Evolutionary conservation across 2,329 filamentous ascomycete genomes (phyloP).

Genomic region (Coleophoma crateriformis): DNA sequence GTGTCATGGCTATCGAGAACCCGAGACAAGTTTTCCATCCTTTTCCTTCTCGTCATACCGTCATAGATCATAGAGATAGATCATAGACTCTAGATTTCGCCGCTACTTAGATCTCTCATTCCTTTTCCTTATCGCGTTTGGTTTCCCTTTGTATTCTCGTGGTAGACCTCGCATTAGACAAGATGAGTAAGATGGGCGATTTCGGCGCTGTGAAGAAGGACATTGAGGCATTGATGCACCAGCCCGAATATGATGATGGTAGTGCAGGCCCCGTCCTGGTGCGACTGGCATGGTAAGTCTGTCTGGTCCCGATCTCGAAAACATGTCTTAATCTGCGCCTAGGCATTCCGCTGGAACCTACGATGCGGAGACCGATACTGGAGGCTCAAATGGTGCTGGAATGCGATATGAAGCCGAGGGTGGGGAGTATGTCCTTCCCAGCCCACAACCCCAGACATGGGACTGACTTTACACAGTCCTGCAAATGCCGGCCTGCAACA

Average conservation of each 20-base stretch:
- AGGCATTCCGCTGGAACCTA: conserved; percentile 63
- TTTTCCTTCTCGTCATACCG: too few relatives aligned
- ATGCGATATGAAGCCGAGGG: conserved; percentile 62
- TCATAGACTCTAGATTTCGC: too few relatives aligned
- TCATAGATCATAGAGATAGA: too few relatives aligned
- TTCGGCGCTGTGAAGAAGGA: conserved; percentile 52
- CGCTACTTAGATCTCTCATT: too few relatives aligned
- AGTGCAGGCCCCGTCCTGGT: conserved; percentile 59
- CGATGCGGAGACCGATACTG: conserved; percentile 51
- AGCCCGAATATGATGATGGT: conserved; percentile 61
- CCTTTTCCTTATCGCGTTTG: too few relatives aligned
- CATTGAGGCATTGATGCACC: conserved; percentile 45
- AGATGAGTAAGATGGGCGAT: conserved; percentile 52
- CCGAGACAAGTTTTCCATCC: too few relatives aligned
- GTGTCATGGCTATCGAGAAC: too few relatives aligned
- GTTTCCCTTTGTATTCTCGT: too few relatives aligned
- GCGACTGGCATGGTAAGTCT: conserved; percentile 52
- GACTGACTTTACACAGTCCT: conserved; percentile 25
- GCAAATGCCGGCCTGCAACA: conserved; percentile 61
- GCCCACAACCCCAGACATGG: too few relatives aligned
- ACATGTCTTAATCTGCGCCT: conserved; percentile 6
- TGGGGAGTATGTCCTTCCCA: conserved; percentile 34
- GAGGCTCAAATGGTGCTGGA: conserved; percentile 58
- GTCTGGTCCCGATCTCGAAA: conserved; percentile 1
- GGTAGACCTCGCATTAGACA: neutral